Base-by-base conservation (phyloP, 2,329 filamentous ascomycete genomes). In the Tolypocladium album region DNA sequence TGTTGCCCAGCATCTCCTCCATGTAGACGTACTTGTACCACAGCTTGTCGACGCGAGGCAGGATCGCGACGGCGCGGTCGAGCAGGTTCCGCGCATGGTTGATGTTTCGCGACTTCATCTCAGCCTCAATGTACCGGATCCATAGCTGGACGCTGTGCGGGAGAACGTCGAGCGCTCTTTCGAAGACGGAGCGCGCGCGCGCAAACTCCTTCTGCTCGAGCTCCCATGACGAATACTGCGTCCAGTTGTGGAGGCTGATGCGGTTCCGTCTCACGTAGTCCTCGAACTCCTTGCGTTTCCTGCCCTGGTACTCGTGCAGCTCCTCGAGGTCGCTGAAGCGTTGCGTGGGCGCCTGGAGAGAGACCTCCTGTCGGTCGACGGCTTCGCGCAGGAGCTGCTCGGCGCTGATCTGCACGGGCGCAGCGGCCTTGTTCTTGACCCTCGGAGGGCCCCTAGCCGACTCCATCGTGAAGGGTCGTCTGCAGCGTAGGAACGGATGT, bases 11-110 rank as follows among this genome's bases (percentile, higher is more conserved):
- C 76, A 93, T 97, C 81, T 99, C 94, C 78, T 97, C 93, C 88
- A 96, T 95, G 73, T 96, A 96, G 34, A 96, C 91, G 79, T 97
- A 99, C 74, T 97, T 97, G 79, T 96, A 99, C 94, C 94, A 99
- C 40, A 99, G 78, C 80, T 97, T 97, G 72, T 97, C 92, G 47
- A 97, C 85, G 60, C 94, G 82, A 6, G 94, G 94, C 45, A 97
- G 79, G 60, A 95, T 90, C 0, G 92, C 92, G 58, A 97, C 90
- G n/a, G 94, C 92, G 59, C 94, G 88, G 72, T 99, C 94, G 58
- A 99, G 84, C 58, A 99, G 76, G 72, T 99, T 99, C 61, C 94
- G 82, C 40, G 94, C 92, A 81, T 97, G 93, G 72, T 96, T 96
- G 79, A 99, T 97, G 72, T 96, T 96, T 65, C 92, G 82, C 63